Percentiles rank a stretch among this genome's conserved stretches.
Evolutionary conservation across 2,329 filamentous ascomycete genomes (phyloP).

Genomic region (Exserohilum rostratum): DNA sequence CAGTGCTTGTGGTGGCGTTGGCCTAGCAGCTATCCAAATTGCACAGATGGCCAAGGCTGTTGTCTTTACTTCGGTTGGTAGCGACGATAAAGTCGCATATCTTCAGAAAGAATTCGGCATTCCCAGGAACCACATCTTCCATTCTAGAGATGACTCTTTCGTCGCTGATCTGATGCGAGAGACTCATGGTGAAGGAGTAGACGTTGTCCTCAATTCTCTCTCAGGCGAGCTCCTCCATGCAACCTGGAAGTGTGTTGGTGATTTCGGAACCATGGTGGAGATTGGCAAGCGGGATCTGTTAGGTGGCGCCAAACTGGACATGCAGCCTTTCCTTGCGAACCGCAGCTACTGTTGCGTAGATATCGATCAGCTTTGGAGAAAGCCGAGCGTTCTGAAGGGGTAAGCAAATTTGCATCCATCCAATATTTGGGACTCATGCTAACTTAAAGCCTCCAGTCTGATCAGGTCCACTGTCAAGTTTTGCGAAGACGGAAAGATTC

Average conservation of each 20-base stretch:
- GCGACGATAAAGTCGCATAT: slow-evolving; percentile 25
- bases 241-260: slow-evolving; percentile 50
- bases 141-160: slow-evolving; percentile 21
- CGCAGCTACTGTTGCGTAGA: slow-evolving; percentile 1
- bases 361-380: background rate
- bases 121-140: slow-evolving; percentile 41
- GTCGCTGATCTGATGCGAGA: background rate
- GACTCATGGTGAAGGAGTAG: slow-evolving; percentile 36
- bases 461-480: too few relatives aligned
- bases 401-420: too few relatives aligned
- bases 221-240: slow-evolving; percentile 37
- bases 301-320: slow-evolving; percentile 5
- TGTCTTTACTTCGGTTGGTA: too few relatives aligned
- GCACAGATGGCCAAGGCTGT: too few relatives aligned
- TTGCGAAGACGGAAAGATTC: slow-evolving; percentile 8
- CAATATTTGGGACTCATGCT: too few relatives aligned
- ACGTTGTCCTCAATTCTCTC: slow-evolving; percentile 41
- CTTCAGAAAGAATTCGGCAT: slow-evolving; percentile 23
- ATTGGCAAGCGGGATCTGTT: slow-evolving; percentile 25
- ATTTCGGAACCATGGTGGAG: slow-evolving; percentile 27
- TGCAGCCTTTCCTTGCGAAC: slow-evolving; percentile 10
- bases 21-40: slow-evolving; percentile 30
- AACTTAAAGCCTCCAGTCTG: too few relatives aligned
- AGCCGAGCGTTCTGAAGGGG: too few relatives aligned
- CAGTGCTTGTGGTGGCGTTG: slow-evolving; percentile 24